Conservation (phyloP, 1,284 basidiomycete genomes). For the Farysia itapuensis region DNA sequence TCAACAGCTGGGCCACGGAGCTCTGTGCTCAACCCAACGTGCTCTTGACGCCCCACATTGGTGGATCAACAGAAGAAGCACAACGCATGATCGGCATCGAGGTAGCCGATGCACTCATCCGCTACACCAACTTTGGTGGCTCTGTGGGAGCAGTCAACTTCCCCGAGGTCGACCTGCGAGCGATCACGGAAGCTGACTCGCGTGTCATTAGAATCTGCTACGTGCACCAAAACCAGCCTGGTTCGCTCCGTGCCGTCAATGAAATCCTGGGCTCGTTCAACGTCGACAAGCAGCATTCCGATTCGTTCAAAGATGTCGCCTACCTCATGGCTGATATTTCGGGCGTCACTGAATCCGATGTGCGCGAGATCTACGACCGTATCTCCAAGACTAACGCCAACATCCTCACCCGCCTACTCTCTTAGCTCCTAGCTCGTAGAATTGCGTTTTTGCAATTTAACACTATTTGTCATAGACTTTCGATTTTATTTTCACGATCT, state of each 20-base stretch:
- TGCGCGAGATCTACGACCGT: conserved; percentile 77
- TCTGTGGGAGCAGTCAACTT: conserved; percentile 95
- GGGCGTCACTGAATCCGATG: conserved; percentile 79
- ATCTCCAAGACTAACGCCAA: conserved; percentile 71
- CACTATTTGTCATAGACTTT: no score
- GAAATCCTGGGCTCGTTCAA: conserved; percentile 88
- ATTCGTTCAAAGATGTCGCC: conserved; percentile 90
- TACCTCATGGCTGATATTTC: conserved; percentile 96
- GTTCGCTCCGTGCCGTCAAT: conserved; percentile 94
- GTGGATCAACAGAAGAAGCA: conserved; percentile 97
- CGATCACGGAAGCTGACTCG: conserved; percentile 74
- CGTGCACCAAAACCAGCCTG: conserved; percentile 95
- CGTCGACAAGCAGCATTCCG: conserved; percentile 98
- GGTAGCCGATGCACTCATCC: conserved; percentile 79
- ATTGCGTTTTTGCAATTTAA: no score
- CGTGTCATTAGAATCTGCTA: conserved; percentile 88
- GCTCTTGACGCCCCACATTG: conserved; percentile 77
- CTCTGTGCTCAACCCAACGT: conserved; percentile 51
- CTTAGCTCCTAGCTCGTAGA: no score
- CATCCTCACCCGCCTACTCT: conserved; percentile 49
- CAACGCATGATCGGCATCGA: conserved; percentile 97
- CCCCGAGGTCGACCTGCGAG: conserved; percentile 96
- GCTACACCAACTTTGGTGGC: conserved; percentile 88
- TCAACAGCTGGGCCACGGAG: conserved; percentile 53
- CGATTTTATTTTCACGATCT: no score